Evolutionary conservation across 306 rosid genomes (phyloP).

Genomic region (Medicago truncatula): DNA sequence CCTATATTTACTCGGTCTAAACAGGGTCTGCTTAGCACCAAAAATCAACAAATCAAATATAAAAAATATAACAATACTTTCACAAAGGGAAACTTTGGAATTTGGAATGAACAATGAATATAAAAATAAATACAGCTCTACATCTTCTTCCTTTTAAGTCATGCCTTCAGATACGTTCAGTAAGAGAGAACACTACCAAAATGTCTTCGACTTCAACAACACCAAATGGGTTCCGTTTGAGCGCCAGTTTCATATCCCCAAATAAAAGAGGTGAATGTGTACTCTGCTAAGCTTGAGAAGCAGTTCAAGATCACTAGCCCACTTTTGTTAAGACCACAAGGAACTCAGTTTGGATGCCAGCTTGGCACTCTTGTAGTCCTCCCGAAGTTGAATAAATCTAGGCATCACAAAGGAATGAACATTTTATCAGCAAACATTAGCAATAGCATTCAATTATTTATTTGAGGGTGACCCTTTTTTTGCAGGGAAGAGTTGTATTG

Average conservation of each 20-base stretch:
- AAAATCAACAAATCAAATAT: constrained; percentile 32
- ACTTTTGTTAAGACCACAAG: constrained; percentile 63
- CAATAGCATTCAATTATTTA: constrained; percentile 1
- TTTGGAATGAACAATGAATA: constrained; percentile 32
- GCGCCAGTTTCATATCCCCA: constrained; percentile 31
- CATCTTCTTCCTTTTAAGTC: constrained; percentile 40
- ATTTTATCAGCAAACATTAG: constrained; percentile 40
- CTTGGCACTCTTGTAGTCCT: constrained; percentile 96
- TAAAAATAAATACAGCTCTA: constrained; percentile 35
- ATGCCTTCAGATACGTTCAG: constrained; percentile 44
- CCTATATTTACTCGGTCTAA: constrained; percentile 31
- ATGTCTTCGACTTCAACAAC: constrained; percentile 39
- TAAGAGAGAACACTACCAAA: constrained; percentile 29
- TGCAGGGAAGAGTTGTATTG: neutral
- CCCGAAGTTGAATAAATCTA: constrained; percentile 95
- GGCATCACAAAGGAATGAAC: constrained; percentile 41
- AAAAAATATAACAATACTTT: constrained; percentile 31
- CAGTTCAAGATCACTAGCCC: constrained; percentile 32
- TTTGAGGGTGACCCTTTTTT: neutral
- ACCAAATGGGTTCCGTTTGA: constrained; percentile 40
- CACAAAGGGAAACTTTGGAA: constrained; percentile 33
- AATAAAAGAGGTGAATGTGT: constrained; percentile 28
- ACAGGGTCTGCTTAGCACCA: constrained; percentile 24
- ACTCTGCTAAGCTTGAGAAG: constrained; percentile 14
- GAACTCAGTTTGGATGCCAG: constrained; percentile 88